A percentile compares a stretch with the other conserved stretches of the same genome.
phyloP scores from a whole-genome alignment of 2,329 filamentous ascomycete species.

The Phyllosticta paracitricarpa region DNA sequence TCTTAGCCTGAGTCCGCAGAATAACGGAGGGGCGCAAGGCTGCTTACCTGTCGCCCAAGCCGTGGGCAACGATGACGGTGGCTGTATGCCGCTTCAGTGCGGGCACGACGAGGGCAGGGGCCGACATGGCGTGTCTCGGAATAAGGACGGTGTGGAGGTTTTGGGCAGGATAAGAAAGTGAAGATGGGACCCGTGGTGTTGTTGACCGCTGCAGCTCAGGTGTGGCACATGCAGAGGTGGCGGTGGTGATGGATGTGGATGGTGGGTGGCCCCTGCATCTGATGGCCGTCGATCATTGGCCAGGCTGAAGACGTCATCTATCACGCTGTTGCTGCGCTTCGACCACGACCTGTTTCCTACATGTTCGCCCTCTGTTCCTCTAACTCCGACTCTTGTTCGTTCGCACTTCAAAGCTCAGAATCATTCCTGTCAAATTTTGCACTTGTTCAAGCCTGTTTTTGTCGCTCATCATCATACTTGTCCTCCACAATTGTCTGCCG shows the following conservation, averaged over 20 bases:
- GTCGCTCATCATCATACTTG: neutral
- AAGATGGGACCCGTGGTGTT: neutral
- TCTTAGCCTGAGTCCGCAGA: conserved; percentile 1
- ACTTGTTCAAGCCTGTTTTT: neutral
- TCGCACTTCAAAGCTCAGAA: neutral
- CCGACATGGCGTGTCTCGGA: neutral
- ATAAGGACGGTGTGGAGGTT: neutral
- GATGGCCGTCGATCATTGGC: conserved; percentile 5
- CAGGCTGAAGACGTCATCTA: conserved; percentile 4
- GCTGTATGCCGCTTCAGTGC: conserved; percentile 78
- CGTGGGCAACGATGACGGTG: conserved; percentile 90
- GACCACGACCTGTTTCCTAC: neutral
- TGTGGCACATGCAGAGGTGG: neutral
- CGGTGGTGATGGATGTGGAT: neutral
- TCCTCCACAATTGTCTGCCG: neutral
- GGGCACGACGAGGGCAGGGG: conserved; percentile 55
- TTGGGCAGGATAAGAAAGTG: neutral
- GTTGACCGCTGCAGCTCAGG: neutral
- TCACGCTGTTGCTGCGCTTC: neutral
- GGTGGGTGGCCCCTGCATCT: conserved; percentile 5
- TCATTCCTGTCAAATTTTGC: neutral
- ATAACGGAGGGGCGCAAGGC: neutral
- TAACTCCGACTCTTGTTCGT: neutral
- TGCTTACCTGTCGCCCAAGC: conserved; percentile 64
- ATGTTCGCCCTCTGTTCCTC: neutral